Evolutionary conservation across 805 yeast species (phyloP).

Genomic region (Wickerhamiella sergipiensis): DNA sequence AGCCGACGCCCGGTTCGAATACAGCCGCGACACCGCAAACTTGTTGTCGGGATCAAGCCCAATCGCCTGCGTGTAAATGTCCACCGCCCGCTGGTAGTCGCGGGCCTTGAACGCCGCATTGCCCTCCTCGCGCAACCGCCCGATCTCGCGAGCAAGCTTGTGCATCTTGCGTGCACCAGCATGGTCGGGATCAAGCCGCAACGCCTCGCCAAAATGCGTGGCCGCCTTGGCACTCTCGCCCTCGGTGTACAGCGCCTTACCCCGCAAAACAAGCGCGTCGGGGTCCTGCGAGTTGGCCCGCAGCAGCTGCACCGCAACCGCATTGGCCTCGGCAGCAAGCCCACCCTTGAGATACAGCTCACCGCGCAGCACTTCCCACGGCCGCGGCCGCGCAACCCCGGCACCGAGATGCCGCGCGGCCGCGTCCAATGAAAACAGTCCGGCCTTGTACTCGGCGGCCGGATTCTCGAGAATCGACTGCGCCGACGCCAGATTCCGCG

Average conservation of each 20-base stretch:
- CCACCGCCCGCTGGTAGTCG: conserved; percentile 50
- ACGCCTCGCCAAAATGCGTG: conserved; percentile 28
- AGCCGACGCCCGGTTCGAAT: conserved; percentile 81
- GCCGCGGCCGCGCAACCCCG: conserved; percentile 23
- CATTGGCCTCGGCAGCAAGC: conserved; percentile 26
- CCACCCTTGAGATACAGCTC: conserved; percentile 19
- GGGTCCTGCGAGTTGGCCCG: conserved; percentile 27
- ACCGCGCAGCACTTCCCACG: conserved; percentile 25
- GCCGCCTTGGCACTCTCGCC: conserved; percentile 28
- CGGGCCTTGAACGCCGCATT: conserved; percentile 58
- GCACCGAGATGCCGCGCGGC: conserved; percentile 27
- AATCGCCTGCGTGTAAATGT: conserved; percentile 61
- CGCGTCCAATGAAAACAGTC: conserved; percentile 25
- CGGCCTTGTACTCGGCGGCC: conserved; percentile 20
- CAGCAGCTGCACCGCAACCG: conserved; percentile 24
- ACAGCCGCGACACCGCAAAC: conserved; percentile 33
- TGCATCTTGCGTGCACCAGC: conserved; percentile 23
- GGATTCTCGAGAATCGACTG: conserved; percentile 14
- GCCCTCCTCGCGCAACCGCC: conserved; percentile 36
- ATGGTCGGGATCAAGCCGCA: conserved; percentile 30
- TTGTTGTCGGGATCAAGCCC: conserved; percentile 45
- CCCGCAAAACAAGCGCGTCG: conserved; percentile 29
- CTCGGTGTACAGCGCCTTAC: conserved; percentile 23
- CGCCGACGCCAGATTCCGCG: conserved; percentile 25
- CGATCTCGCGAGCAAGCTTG: conserved; percentile 23